Evolutionary conservation across 2,329 filamentous ascomycete species (phyloP).

Genomic region (Monilinia laxa): DNA sequence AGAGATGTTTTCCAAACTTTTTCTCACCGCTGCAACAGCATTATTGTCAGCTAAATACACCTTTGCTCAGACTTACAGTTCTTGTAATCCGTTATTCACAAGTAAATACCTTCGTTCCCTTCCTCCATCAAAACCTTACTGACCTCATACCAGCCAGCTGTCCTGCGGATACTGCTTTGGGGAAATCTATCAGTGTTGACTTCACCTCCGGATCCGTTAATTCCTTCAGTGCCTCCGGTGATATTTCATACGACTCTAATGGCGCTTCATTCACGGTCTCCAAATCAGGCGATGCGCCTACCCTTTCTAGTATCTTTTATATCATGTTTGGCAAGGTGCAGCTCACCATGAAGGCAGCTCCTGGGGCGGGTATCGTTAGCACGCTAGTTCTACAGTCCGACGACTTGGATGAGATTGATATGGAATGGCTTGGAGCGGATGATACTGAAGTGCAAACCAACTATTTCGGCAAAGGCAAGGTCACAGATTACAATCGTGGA

Average conservation of each 20-base stretch:
- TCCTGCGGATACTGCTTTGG: conserved; percentile 74
- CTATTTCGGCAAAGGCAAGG: conserved; percentile 93
- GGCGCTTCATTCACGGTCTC: conserved; percentile 81
- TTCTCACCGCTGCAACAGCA: conserved; percentile 30
- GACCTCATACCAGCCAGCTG: conserved; percentile 54
- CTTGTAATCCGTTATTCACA: conserved; percentile 53
- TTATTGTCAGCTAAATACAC: conserved; percentile 29
- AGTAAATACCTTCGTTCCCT: conserved; percentile 36
- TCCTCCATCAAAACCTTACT: conserved; percentile 22
- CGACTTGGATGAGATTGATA: conserved; percentile 91
- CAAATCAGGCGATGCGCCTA: conserved; percentile 77
- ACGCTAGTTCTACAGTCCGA: conserved; percentile 90
- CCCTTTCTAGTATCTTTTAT: conserved; percentile 89
- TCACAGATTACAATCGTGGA: conserved; percentile 81
- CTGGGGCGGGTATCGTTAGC: conserved; percentile 89
- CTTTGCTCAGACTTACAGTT: conserved; percentile 53
- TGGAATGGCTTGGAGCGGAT: conserved; percentile 89
- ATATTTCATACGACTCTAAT: conserved; percentile 69
- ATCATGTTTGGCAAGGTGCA: conserved; percentile 98
- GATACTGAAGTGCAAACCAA: conserved; percentile 84
- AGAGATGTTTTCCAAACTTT: conserved; percentile 35
- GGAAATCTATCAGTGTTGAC: conserved; percentile 78
- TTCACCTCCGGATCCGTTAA: conserved; percentile 76
- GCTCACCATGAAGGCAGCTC: conserved; percentile 78
- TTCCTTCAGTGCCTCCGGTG: conserved; percentile 71